Base-by-base conservation (phyloP, 768 basidiomycete genomes). In the Termitomyces sp. region DNA sequence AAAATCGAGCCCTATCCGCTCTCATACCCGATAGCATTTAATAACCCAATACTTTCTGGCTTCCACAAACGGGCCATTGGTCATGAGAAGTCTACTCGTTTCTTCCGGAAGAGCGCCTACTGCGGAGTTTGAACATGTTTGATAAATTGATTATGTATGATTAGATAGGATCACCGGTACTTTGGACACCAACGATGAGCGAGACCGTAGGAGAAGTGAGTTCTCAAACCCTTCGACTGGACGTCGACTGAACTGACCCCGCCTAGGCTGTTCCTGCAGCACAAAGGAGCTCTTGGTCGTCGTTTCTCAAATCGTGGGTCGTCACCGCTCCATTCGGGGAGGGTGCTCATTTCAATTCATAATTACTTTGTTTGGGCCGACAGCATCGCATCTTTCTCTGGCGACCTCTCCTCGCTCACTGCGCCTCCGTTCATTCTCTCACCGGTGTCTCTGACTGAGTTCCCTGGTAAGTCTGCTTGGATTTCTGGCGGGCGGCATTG, bases 351-450 rank as follows among this genome's bases (percentile, higher is more conserved):
- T n/a, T n/a, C n/a, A n/a, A n/a, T n/a, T n/a, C n/a, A n/a, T n/a
- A n/a, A n/a, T n/a, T n/a, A n/a, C n/a, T n/a, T n/a, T n/a, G n/a
- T n/a, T n/a, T n/a, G n/a, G n/a, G 28, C 32, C 51, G 35, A 30
- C 64, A 91, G 90, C 59, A 86, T 96, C 64, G 87, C 92, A 32
- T 86, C 87, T 34, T 83, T 95, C 66, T 90, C 91, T 2, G 93
- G 93, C 54, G 94, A 95, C 74, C 78, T 94, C 43, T 94, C 88
- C 1, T 83, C 85, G 3, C 73, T 93, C 69, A 91, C 91, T 1
- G 90, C 91, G 0, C 90, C 91, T 35, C 88, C 91, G 0, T 95
- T 98, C 75, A 97, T 98, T 61, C 82, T 96, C 46, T 94, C 91
- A 1, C 93, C 92, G 9, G 84, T 86, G 4, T 96, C 93, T 2